Conservation (phyloP, 129 eudicot genomes). For the Oenanthe sinensis region DNA sequence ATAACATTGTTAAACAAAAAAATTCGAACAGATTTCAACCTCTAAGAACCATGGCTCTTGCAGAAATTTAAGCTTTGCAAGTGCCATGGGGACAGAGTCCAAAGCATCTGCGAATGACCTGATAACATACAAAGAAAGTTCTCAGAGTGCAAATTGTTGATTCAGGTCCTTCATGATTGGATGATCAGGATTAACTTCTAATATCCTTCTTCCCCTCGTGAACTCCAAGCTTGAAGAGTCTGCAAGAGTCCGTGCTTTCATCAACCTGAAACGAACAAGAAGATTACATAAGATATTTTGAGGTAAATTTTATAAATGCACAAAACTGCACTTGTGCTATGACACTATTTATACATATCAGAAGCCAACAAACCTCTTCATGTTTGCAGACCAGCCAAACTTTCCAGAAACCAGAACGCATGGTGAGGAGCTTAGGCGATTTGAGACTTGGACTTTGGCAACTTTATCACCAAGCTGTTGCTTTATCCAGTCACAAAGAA, state of each 20-base stretch:
- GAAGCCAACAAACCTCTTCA: constrained; percentile 65
- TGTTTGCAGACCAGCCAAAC: constrained; percentile 99
- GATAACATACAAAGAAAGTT: too few species aligned
- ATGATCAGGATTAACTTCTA: constrained; percentile 96
- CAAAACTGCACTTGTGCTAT: background rate
- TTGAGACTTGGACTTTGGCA: constrained; percentile 90
- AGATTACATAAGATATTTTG: background rate
- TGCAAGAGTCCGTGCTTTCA: constrained; percentile 92
- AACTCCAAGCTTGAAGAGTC: constrained; percentile 81
- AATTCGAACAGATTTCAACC: too few species aligned
- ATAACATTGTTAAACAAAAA: too few species aligned
- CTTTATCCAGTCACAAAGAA: constrained; percentile 93
- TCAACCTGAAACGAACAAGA: constrained; percentile 40
- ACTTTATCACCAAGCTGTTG: constrained; percentile 98
- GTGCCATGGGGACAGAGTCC: too few species aligned
- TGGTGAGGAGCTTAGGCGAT: constrained; percentile 87
- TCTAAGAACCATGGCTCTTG: too few species aligned
- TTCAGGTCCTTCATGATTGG: constrained; percentile 84
- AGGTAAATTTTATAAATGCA: background rate
- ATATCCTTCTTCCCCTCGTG: constrained; percentile 90
- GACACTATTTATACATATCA: background rate
- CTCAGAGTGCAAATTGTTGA: too few species aligned
- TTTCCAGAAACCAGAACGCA: constrained; percentile 98
- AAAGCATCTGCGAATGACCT: too few species aligned
- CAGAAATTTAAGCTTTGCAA: too few species aligned